Conservation (phyloP, 208 protist genomes). For the Leptomonas pyrrhocoris region DNA sequence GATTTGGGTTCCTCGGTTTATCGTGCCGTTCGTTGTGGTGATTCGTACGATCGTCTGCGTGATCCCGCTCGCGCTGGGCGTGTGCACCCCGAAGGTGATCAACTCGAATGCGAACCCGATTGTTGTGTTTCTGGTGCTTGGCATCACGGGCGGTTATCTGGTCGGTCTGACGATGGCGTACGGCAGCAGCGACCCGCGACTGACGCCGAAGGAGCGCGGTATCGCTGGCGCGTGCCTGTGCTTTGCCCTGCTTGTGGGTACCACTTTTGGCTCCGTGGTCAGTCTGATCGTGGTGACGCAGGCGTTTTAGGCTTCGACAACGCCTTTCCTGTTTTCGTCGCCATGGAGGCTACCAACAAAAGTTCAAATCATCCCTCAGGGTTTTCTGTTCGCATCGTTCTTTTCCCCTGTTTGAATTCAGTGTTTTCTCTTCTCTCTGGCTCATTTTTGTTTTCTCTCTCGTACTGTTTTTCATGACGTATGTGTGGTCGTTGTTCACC, state of each 20-base stretch:
- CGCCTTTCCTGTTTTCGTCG: too few relatives aligned
- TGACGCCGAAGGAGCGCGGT: conserved; percentile 33
- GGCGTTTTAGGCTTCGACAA: conserved; percentile 23
- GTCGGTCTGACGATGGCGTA: conserved; percentile 45
- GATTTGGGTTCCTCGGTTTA: conserved; percentile 31
- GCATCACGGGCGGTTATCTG: conserved; percentile 43
- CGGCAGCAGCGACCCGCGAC: conserved; percentile 36
- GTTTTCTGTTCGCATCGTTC: too few relatives aligned
- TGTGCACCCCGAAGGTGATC: conserved; percentile 35
- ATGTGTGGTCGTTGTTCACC: too few relatives aligned
- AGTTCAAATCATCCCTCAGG: too few relatives aligned
- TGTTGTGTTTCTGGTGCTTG: conserved; percentile 42
- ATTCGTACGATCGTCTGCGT: conserved; percentile 35
- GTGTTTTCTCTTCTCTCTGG: too few relatives aligned
- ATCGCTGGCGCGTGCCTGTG: conserved; percentile 38
- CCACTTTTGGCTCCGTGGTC: conserved; percentile 31
- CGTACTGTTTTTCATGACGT: too few relatives aligned
- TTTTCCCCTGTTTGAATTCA: too few relatives aligned
- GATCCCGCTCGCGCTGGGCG: conserved; percentile 42
- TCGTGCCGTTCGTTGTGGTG: conserved; percentile 24
- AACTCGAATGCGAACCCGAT: conserved; percentile 49
- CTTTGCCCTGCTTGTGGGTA: conserved; percentile 38
- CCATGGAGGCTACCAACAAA: too few relatives aligned
- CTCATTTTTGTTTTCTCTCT: too few relatives aligned
- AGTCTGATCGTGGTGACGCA: conserved; percentile 40